A percentile compares a stretch with the other conserved stretches of the same genome.
These are phyloP conservation scores for Pseudogymnoascus sp. DNA, from an alignment of 2,329 filamentous ascomycete species.

Conservation along the genomic window DNA sequence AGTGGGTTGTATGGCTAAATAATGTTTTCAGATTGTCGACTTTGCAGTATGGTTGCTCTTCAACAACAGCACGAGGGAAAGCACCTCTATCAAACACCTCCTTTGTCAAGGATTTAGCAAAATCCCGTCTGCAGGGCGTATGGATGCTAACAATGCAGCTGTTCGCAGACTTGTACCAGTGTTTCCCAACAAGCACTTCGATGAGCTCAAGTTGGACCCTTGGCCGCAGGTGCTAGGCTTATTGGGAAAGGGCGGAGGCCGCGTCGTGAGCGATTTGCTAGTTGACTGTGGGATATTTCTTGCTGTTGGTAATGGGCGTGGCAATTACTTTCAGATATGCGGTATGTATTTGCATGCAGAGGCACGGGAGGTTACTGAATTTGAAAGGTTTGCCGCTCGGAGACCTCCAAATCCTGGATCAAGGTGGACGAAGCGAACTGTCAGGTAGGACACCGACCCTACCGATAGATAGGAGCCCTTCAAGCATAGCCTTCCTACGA, in stretches of 20 bases:
- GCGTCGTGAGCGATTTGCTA: slow-evolving; percentile 70
- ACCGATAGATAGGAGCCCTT: slow-evolving; percentile 33
- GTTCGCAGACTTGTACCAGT: slow-evolving; percentile 62
- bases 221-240: slow-evolving; percentile 73
- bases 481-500: slow-evolving; percentile 65
- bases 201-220: slow-evolving; percentile 57
- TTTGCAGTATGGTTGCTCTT: slow-evolving; percentile 75
- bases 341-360: slow-evolving; percentile 43
- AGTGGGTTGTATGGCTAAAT: background rate
- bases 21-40: slow-evolving; percentile 58
- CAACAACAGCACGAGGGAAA: slow-evolving; percentile 42
- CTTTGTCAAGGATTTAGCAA: slow-evolving; percentile 78
- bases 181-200: slow-evolving; percentile 64
- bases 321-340: slow-evolving; percentile 72
- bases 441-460: slow-evolving; percentile 24
- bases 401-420: slow-evolving; percentile 19
- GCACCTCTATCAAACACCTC: slow-evolving; percentile 60
- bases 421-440: background rate
- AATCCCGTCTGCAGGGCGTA: slow-evolving; percentile 27
- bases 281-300: slow-evolving; percentile 72
- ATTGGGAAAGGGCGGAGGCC: slow-evolving; percentile 68
- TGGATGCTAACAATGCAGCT: slow-evolving; percentile 18
- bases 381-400: slow-evolving; percentile 24
- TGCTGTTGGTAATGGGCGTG: slow-evolving; percentile 49
- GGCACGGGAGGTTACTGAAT: background rate